phyloP scores from a whole-genome alignment of 2,329 filamentous ascomycete genomes.

The Diplocarpon rosae region DNA sequence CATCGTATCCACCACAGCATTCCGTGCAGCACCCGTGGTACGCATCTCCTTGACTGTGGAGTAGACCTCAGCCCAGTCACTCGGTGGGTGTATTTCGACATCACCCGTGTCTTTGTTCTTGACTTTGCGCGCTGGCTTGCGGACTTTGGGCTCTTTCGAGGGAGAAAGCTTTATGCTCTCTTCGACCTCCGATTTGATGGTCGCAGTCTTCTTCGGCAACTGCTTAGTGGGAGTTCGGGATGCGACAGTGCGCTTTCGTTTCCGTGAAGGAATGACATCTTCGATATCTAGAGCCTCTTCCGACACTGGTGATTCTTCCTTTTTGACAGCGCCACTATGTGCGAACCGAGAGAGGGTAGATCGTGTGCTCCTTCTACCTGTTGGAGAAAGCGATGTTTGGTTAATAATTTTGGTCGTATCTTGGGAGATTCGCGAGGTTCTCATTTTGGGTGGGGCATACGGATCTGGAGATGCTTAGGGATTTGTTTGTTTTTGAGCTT shows the following conservation, averaged over 20 bases:
- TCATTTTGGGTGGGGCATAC: constrained; percentile 16
- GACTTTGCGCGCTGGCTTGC: constrained; percentile 38
- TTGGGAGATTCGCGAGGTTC: constrained; percentile 44
- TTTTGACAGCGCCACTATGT: constrained; percentile 24
- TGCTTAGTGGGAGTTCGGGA: constrained; percentile 21
- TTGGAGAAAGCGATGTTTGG: constrained; percentile 30
- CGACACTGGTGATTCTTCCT: constrained; percentile 10
- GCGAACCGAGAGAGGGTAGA: constrained; percentile 39
- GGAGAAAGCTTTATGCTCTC: constrained; percentile 22
- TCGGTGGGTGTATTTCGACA: constrained; percentile 45
- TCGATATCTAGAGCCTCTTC: constrained; percentile 40
- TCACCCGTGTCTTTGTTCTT: constrained; percentile 33
- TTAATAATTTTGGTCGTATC: constrained; percentile 48
- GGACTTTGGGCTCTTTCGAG: constrained; percentile 27
- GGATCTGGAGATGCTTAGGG: not conserved
- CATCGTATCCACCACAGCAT: constrained; percentile 95
- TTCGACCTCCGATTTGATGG: constrained; percentile 33
- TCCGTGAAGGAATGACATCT: constrained; percentile 36
- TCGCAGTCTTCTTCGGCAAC: constrained; percentile 20
- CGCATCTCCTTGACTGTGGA: constrained; percentile 68
- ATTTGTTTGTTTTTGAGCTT: not conserved
- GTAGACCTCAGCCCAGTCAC: constrained; percentile 80
- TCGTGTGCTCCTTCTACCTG: constrained; percentile 38
- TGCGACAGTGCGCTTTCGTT: constrained; percentile 33
- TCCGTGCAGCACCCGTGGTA: constrained; percentile 40